Conservation (phyloP, 2,329 filamentous ascomycete species). For the Cryphonectria nitschkei region DNA sequence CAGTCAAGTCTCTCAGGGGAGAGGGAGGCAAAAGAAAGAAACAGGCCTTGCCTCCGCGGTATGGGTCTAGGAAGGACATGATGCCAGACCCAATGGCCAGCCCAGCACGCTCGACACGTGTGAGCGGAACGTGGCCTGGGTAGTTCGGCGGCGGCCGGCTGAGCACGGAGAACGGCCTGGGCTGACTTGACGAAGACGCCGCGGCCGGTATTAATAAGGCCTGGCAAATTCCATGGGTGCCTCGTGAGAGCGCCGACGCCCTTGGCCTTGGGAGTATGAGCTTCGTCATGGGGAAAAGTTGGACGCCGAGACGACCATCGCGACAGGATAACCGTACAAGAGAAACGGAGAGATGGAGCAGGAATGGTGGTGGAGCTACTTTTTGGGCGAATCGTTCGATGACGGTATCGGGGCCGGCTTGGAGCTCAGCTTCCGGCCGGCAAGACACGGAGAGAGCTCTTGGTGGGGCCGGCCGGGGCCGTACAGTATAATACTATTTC, state of each 20-base stretch:
- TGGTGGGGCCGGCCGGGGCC: conserved; percentile 13
- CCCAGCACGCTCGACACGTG: conserved; percentile 71
- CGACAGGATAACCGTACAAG: conserved; percentile 10
- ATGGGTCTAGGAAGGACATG: conserved; percentile 71
- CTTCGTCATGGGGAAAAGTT: conserved; percentile 22
- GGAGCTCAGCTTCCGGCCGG: conserved; percentile 8
- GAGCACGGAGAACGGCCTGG: conserved; percentile 73
- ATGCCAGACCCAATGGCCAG: conserved; percentile 69
- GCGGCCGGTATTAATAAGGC: conserved; percentile 1
- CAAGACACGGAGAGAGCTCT: not conserved
- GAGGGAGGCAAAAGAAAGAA: not conserved
- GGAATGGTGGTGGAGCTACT: not conserved
- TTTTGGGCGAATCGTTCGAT: conserved; percentile 21
- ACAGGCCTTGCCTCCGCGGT: conserved; percentile 68
- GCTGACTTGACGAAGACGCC: conserved; percentile 1
- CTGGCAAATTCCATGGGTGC: conserved; percentile 10
- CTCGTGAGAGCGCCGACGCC: conserved; percentile 18
- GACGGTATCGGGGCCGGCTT: conserved; percentile 17
- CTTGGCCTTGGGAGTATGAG: conserved; percentile 20
- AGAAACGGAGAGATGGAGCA: not conserved
- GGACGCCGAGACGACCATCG: conserved; percentile 18
- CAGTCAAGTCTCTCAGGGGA: conserved; percentile 7
- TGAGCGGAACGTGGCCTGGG: conserved; percentile 89
- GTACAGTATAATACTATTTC: not conserved
- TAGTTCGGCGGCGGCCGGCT: conserved; percentile 87